These are phyloP conservation scores for Spirogloea muscicola DNA, from an alignment of 139 green algal genomes.

Conservation along the genomic window DNA sequence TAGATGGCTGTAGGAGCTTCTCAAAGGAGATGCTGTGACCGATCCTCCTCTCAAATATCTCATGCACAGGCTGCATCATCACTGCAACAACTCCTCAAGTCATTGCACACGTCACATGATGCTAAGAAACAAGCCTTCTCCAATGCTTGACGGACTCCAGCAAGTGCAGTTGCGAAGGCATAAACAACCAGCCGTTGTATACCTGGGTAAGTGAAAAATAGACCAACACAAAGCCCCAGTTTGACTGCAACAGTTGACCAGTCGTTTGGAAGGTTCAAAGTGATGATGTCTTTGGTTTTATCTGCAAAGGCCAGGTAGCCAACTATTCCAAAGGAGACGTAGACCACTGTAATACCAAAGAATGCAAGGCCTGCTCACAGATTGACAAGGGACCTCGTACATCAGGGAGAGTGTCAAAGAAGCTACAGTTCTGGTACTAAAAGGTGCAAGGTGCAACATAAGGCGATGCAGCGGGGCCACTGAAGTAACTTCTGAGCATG, in stretches of 20 bases:
- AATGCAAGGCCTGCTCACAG: constrained; percentile 37
- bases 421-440: no score
- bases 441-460: no score
- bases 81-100: no score
- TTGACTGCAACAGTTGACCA: constrained; percentile 53
- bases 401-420: no score
- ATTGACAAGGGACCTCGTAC: no score
- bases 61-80: constrained; percentile 58
- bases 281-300: constrained; percentile 56
- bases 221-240: constrained; percentile 50
- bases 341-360: constrained; percentile 47
- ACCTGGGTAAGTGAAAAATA: constrained; percentile 60
- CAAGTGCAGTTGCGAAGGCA: no score
- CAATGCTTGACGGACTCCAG: no score
- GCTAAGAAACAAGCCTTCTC: no score
- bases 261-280: constrained; percentile 54
- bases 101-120: no score
- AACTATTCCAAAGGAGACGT: constrained; percentile 48
- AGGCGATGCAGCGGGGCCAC: no score
- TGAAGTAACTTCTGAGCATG: no score
- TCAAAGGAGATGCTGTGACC: constrained; percentile 17
- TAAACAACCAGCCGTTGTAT: no score
- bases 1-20: constrained; percentile 10
- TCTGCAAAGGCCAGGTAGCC: constrained; percentile 48
- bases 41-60: constrained; percentile 22